Evolutionary conservation across 257 asterid genomes (phyloP).

Genomic region (Solanum stenotomum): DNA sequence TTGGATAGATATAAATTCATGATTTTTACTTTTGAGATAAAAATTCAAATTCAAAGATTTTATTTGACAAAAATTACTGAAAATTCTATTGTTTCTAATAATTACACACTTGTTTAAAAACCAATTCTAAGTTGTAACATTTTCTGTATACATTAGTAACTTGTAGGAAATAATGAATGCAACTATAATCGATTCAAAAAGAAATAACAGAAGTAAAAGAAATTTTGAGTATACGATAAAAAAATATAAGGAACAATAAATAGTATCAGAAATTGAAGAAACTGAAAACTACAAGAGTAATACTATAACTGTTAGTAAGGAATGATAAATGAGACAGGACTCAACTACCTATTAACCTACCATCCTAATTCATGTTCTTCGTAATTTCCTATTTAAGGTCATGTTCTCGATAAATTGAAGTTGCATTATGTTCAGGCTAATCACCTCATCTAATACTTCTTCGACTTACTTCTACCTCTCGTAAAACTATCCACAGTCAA

Average conservation of each 20-base stretch:
- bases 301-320: neutral
- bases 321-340: fast-evolving
- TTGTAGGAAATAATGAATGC: neutral
- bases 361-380: fast-evolving
- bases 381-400: neutral
- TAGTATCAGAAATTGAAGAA: neutral
- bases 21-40: neutral
- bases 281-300: neutral
- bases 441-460: neutral
- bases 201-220: neutral
- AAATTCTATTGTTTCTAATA: neutral
- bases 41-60: neutral
- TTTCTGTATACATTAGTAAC: neutral
- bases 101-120: neutral
- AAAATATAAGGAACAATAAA: neutral
- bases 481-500: neutral
- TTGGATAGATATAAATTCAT: neutral
- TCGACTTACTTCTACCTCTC: neutral
- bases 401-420: neutral
- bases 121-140: neutral
- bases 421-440: fast-evolving
- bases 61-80: neutral
- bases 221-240: neutral
- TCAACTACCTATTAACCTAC: neutral
- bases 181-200: neutral